phyloP scores from a whole-genome alignment of 768 basidiomycete genomes.

The Boletus coccyginus region DNA sequence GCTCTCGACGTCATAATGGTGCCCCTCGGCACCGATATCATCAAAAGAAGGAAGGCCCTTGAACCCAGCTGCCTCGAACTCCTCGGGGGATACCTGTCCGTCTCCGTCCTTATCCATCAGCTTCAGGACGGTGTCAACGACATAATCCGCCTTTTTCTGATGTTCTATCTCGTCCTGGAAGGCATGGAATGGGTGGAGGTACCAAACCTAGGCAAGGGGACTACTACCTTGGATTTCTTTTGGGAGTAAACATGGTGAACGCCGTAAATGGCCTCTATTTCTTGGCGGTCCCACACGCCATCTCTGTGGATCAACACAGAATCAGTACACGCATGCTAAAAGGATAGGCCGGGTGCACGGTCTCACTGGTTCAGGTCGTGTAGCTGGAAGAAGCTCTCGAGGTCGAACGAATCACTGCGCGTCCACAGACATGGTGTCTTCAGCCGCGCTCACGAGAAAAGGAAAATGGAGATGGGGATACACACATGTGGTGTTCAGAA shows the following conservation, averaged over 20 bases:
- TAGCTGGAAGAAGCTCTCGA: constrained; percentile 88
- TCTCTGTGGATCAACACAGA: constrained; percentile 45
- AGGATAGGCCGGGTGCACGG: background rate
- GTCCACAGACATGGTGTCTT: background rate
- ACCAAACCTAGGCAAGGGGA: background rate
- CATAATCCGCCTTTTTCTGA: constrained; percentile 74
- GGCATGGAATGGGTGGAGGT: background rate
- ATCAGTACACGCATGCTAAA: background rate
- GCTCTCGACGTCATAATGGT: constrained; percentile 91
- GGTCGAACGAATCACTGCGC: constrained; percentile 74
- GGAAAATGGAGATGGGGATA: constrained; percentile 2
- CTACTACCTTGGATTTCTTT: constrained; percentile 66
- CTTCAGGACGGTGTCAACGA: constrained; percentile 69
- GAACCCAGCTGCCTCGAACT: constrained; percentile 71
- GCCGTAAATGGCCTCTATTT: constrained; percentile 95
- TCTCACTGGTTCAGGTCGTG: constrained; percentile 86
- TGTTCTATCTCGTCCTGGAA: constrained; percentile 71
- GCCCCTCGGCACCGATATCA: constrained; percentile 82
- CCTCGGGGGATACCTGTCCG: constrained; percentile 62
- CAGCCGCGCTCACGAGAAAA: background rate
- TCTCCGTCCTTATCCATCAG: constrained; percentile 74
- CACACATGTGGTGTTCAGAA: constrained; percentile 82
- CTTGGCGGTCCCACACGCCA: constrained; percentile 77
- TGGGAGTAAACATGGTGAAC: constrained; percentile 89
- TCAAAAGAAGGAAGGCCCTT: constrained; percentile 82